Base-by-base conservation (phyloP, 225 moss, liverwort and hornwort genomes). In the Neckera pumila region DNA sequence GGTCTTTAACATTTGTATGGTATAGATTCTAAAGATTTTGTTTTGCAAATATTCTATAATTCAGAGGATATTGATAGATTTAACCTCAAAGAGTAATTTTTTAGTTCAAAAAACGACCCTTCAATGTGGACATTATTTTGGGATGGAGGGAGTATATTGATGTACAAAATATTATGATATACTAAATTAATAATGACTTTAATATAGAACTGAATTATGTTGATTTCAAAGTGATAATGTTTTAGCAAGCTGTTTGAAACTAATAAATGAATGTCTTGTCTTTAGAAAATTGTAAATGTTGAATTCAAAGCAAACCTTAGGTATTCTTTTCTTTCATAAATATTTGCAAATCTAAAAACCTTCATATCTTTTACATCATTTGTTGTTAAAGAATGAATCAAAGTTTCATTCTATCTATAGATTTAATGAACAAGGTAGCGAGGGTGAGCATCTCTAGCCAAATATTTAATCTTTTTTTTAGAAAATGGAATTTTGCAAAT, bases 401-500 rank as follows among this genome's bases (percentile, higher is more conserved):
- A 71, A 27, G 42, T 43, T 43, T 71, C 1, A 15, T 26, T 71
- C 71, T 27, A 15, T 38, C 4, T 14, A 9, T 42, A 71, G 13
- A 15, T 71, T 9, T 71, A 27, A 16, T 42, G 0, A 71, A 43
- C 2, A 16, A 0, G 2, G 2, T 42, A 1, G 25, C 42, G 9
- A 26, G 0, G 0, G 9, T 0, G 0, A 2, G 4, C 26, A 42
- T 42, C 6, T 27, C 10, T 26, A 27, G 5, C 16, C 9, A 71
- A 71, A 15, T 3, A 26, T 5, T 40, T 13, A 45, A 9, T 45
- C 10, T 70, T 40, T 71, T 6, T 0, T 0, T 3, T 14, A 4
- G 0, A 40, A 71, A 42, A 69, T 38, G 3, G 3, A 5, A 15
- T 27, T 26, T 26, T 42, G 9, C 26, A 71, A 42, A 71, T 2